Base-by-base conservation (phyloP, 768 basidiomycete species). In the Paxillus involutus region DNA sequence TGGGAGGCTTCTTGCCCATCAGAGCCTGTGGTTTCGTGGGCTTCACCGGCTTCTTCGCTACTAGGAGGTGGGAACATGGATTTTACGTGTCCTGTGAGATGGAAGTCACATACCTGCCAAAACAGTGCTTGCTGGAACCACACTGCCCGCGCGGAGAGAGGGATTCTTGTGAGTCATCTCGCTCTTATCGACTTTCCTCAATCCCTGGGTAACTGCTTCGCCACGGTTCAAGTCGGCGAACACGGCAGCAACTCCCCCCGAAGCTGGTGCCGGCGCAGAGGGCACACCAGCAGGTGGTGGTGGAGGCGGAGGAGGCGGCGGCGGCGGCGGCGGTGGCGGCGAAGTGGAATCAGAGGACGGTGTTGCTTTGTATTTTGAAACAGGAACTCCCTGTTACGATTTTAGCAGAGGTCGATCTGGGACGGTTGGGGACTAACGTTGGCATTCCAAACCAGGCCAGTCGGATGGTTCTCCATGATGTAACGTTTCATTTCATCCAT, bases 151-250 rank as follows among this genome's bases (percentile, higher is more conserved):
- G 30, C 97, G 76, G 36, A 99, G 73, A 10, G 85, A 81, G 0
- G 97, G 96, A 64, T 99, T 98, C 80, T 99, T 98, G 77, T 99
- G 97, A 3, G 94, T 98, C 94, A 96, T 95, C 70, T 98, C 89
- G 58, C 91, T 94, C 77, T 86, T 89, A 67, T 94, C 91, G 29
- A 99, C 97, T 70, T 97, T 98, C 60, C 89, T 86, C 62, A 99
- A 71, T 11, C 90, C 86, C 66, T 89, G 91, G 6, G 96, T 98
- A 33, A 99, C 87, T 4, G 88, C 86, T 57, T 86, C 90, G 1
- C 96, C 95, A 40, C 88, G 82, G 66, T 98, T 98, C 44, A 99
- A 74, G 51, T 93, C 83, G 2, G 94, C 92, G 52, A 99, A 95
- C 24, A 99, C 89, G 4, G 90, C 89, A 11, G 84, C 84, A 14